Evolutionary conservation across 495 filamentous ascomycete genomes (phyloP).

Genomic region (Thozetella sp.): DNA sequence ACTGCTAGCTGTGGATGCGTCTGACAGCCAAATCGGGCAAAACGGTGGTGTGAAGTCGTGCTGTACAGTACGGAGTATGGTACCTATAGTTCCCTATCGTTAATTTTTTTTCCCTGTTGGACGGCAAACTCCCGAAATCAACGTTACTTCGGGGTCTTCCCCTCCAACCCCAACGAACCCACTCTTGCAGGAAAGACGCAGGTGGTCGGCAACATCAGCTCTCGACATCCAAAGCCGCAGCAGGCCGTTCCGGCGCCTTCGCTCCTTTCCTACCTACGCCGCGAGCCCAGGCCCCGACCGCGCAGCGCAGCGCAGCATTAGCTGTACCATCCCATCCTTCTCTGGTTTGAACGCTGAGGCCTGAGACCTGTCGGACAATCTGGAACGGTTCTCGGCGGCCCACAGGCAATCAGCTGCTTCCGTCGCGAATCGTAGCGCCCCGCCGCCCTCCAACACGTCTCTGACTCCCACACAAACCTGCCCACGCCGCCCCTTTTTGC

Average conservation of each 20-base stretch:
- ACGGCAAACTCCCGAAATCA: constrained; percentile 11
- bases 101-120: not conserved
- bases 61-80: too few species aligned
- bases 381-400: not conserved
- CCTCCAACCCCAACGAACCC: not conserved
- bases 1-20: too few species aligned
- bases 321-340: not conserved
- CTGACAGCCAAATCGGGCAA: too few species aligned
- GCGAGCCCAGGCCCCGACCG: too few species aligned
- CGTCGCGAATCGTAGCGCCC: constrained; percentile 1
- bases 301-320: too few species aligned
- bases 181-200: not conserved
- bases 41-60: too few species aligned
- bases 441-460: not conserved
- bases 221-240: not conserved
- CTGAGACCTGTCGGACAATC: not conserved
- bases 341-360: not conserved
- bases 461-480: too few species aligned
- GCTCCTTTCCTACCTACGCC: too few species aligned
- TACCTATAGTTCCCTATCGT: too few species aligned
- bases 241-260: not conserved
- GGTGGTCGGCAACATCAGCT: not conserved
- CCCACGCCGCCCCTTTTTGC: too few species aligned
- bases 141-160: constrained; percentile 16
- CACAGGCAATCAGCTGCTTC: not conserved